Evolutionary conservation across 306 rosid genomes (phyloP).

Genomic region (Casuarina glauca): DNA sequence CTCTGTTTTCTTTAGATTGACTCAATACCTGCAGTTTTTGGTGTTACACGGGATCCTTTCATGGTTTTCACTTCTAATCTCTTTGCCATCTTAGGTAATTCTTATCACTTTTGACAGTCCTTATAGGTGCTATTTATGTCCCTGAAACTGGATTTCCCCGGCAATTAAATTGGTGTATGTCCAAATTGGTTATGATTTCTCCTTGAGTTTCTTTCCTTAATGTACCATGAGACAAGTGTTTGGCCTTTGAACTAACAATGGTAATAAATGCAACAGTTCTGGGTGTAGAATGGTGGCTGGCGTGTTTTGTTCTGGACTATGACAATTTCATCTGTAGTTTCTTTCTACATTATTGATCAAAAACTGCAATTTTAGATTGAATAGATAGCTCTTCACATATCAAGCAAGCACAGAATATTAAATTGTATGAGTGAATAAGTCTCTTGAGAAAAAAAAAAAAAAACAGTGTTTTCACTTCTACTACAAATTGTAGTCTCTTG

Average conservation of each 20-base stretch:
- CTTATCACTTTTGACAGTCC: slow-evolving; percentile 27
- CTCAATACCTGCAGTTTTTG: slow-evolving; percentile 96
- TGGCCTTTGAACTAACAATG: not conserved
- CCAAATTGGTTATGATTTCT: not conserved
- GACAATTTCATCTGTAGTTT: not conserved
- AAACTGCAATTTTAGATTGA: not conserved
- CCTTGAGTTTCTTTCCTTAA: not conserved
- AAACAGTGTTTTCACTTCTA: slow-evolving; percentile 1
- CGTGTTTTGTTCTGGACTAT: not conserved
- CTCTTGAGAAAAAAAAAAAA: no score
- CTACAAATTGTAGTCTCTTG: not conserved
- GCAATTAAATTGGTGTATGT: not conserved
- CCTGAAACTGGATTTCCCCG: slow-evolving; percentile 2
- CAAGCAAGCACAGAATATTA: not conserved
- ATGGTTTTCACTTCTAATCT: slow-evolving; percentile 81
- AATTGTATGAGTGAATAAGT: no score
- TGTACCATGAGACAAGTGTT: not conserved
- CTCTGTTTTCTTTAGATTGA: slow-evolving; percentile 60
- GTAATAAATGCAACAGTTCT: not conserved
- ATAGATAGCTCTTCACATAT: not conserved
- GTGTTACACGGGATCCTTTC: slow-evolving; percentile 92
- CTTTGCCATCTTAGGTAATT: slow-evolving; percentile 88
- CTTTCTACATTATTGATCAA: not conserved
- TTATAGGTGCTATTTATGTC: slow-evolving; percentile 3
- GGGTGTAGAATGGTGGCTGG: not conserved